These are phyloP conservation scores for Endocladia muricata DNA, from an alignment of 31 red algal species.

Conservation along the genomic window DNA sequence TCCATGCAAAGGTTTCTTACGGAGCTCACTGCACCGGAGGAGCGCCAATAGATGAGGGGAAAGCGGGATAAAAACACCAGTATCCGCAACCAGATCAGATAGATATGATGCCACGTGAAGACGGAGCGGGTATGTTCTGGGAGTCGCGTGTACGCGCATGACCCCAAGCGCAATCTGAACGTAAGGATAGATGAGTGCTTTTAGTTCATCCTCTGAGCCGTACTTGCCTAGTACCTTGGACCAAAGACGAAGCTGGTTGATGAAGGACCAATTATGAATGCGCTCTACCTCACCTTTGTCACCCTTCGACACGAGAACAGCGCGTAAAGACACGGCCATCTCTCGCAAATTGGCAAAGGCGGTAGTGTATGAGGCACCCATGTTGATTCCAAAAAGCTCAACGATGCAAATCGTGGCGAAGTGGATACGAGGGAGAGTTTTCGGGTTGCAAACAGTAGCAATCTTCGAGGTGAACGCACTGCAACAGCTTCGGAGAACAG, in stretches of 20 bases:
- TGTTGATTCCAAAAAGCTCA: conserved; percentile 78
- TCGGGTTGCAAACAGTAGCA: conserved; percentile 51
- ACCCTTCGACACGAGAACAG: conserved; percentile 62
- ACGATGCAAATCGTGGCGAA: conserved; percentile 71
- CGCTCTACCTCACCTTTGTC: conserved; percentile 48
- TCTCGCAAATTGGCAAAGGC: conserved; percentile 82
- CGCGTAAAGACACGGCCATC: conserved; percentile 63
- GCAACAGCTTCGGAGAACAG: conserved; percentile 56
- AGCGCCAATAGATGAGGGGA: conserved; percentile 61
- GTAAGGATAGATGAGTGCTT: conserved; percentile 71
- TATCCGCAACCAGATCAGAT: conserved; percentile 34
- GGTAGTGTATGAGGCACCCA: conserved; percentile 76
- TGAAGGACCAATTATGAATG: conserved; percentile 79
- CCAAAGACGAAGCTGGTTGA: conserved; percentile 77
- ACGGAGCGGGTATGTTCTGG: conserved; percentile 71
- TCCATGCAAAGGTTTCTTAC: conserved; percentile 41
- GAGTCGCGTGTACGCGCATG: conserved; percentile 51
- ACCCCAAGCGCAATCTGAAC: conserved; percentile 83
- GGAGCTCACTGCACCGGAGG: conserved; percentile 74
- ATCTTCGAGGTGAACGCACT: conserved; percentile 35
- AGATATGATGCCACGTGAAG: conserved; percentile 79
- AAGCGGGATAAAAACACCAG: conserved; percentile 72
- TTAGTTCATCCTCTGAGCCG: conserved; percentile 65
- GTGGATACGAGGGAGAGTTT: conserved; percentile 39
- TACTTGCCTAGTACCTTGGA: conserved; percentile 65